These are phyloP conservation scores for Hanseniaspora valbyensis DNA, from an alignment of 805 yeast species.

Conservation along the genomic window DNA sequence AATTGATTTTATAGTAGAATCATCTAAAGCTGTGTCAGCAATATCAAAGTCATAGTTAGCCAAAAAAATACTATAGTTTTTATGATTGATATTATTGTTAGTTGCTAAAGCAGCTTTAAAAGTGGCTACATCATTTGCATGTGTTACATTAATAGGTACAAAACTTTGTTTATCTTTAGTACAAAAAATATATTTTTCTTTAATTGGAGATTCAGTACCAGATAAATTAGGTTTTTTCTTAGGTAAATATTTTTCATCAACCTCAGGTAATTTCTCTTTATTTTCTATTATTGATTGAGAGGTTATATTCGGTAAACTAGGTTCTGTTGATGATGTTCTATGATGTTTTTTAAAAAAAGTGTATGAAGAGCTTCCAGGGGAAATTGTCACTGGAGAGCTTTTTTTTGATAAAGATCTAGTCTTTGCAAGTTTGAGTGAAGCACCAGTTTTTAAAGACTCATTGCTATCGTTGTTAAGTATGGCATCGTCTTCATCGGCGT, in stretches of 20 bases:
- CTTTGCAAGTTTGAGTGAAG: neutral
- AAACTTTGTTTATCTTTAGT: constrained; percentile 55
- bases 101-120: constrained; percentile 35
- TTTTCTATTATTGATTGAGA: too few relatives aligned
- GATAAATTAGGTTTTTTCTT: constrained; percentile 17
- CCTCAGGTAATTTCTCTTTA: neutral
- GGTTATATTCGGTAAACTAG: too few relatives aligned
- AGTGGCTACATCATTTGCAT: constrained; percentile 25
- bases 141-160: constrained; percentile 37
- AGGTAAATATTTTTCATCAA: constrained; percentile 20
- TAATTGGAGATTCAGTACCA: constrained; percentile 15
- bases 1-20: constrained; percentile 31
- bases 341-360: constrained; percentile 51
- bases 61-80: constrained; percentile 38
- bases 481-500: constrained; percentile 16
- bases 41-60: constrained; percentile 57
- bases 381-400: constrained; percentile 21
- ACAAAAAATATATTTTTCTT: constrained; percentile 37
- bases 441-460: neutral
- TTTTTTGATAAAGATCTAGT: constrained; percentile 14
- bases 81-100: constrained; percentile 26
- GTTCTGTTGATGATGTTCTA: too few relatives aligned
- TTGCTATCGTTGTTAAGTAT: neutral
- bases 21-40: constrained; percentile 39
- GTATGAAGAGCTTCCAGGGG: constrained; percentile 23